These are phyloP conservation scores for Talaromyces islandicus DNA, from an alignment of 2,329 filamentous ascomycete genomes.

Conservation along the genomic window DNA sequence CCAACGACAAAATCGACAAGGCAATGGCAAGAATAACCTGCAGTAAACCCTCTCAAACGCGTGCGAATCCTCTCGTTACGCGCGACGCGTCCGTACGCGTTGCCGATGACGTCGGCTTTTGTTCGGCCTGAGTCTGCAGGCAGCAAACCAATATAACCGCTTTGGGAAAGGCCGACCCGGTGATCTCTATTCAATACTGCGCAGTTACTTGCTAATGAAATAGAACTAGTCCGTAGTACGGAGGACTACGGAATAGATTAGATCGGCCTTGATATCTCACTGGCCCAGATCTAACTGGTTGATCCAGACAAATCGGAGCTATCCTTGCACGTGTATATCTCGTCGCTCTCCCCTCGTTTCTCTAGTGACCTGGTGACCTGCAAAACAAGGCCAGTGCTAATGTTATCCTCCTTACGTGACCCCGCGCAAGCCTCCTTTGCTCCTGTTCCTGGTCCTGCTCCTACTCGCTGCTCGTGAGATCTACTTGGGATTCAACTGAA, in stretches of 20 bases:
- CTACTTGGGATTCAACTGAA: background rate
- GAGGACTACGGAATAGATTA: background rate
- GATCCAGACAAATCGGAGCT: background rate
- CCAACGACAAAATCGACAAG: background rate
- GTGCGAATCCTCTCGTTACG: background rate
- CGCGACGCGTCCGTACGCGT: constrained; percentile 3
- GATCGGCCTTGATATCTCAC: background rate
- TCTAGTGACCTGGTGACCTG: background rate
- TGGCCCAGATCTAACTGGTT: too few species aligned
- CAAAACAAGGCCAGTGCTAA: background rate
- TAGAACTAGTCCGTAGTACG: background rate
- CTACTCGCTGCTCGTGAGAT: background rate
- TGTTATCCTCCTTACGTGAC: background rate
- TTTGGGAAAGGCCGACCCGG: constrained; percentile 4
- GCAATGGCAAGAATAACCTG: background rate
- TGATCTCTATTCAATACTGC: background rate
- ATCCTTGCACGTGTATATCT: background rate
- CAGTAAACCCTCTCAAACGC: background rate
- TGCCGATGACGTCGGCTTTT: background rate
- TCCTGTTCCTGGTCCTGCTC: too few species aligned
- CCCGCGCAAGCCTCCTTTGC: background rate
- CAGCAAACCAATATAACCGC: constrained; percentile 5
- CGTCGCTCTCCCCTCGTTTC: background rate
- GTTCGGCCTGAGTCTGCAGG: constrained; percentile 8
- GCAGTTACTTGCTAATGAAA: background rate